Percentiles rank a stretch among this genome's conserved stretches.
phyloP scores from a whole-genome alignment of 306 rosid species.

The Casuarina equisetifolia region DNA sequence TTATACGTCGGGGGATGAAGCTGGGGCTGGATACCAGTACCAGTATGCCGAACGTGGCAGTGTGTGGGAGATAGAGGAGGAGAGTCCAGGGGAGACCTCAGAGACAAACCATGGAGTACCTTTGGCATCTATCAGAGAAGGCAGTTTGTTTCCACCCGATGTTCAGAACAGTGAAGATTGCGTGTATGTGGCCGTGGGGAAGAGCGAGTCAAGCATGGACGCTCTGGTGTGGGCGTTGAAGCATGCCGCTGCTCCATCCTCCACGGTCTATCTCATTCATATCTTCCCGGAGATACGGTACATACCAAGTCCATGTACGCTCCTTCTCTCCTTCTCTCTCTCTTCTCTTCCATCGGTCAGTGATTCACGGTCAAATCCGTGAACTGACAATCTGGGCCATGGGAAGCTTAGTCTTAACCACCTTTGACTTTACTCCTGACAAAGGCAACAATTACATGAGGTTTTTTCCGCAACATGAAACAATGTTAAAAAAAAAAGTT shows the following conservation, averaged over 20 bases:
- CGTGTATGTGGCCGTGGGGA: slow-evolving; percentile 75
- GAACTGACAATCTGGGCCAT: slow-evolving; percentile 3
- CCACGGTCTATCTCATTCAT: slow-evolving; percentile 57
- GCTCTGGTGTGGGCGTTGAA: slow-evolving; percentile 64
- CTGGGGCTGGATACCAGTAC: background rate
- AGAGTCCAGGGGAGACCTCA: slow-evolving; percentile 10
- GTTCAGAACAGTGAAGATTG: slow-evolving; percentile 25
- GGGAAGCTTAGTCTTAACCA: background rate
- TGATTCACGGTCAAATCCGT: slow-evolving; percentile 16
- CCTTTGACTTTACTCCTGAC: background rate
- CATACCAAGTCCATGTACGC: slow-evolving; percentile 76
- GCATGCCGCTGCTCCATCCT: slow-evolving; percentile 39
- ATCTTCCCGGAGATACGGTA: slow-evolving; percentile 59
- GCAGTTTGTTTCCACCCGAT: slow-evolving; percentile 24
- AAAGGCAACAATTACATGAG: background rate
- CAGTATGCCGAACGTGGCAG: slow-evolving; percentile 15
- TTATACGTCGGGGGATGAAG: background rate
- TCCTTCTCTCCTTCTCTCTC: background rate
- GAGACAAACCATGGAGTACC: slow-evolving; percentile 30
- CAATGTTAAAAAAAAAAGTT: background rate
- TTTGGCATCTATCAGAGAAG: slow-evolving; percentile 47
- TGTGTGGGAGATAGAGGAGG: slow-evolving; percentile 73
- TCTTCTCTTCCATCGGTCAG: background rate
- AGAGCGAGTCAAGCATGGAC: slow-evolving; percentile 56
- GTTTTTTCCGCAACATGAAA: background rate